phyloP scores from a whole-genome alignment of 257 asterid species.

The Ilex asprella region DNA sequence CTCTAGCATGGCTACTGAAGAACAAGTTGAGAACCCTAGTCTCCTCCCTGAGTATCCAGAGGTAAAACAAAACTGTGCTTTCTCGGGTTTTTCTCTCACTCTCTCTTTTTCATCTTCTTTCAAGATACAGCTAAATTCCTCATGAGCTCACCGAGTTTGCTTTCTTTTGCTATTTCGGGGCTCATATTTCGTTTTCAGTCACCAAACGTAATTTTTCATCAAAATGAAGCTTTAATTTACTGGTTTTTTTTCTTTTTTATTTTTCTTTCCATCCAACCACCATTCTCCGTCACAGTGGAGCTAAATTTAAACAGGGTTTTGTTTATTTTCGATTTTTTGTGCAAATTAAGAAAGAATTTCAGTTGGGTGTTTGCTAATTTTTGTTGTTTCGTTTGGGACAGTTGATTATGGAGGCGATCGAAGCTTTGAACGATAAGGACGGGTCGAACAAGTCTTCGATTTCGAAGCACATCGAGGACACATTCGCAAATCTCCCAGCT shows the following conservation, averaged over 20 bases:
- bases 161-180: background rate
- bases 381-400: slow-evolving; percentile 1
- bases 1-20: background rate
- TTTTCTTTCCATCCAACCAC: background rate
- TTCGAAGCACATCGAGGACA: slow-evolving; percentile 55
- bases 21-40: background rate
- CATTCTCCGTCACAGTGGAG: background rate
- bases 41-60: background rate
- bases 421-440: slow-evolving; percentile 39
- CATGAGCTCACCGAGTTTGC: background rate
- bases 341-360: background rate
- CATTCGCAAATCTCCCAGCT: slow-evolving; percentile 50
- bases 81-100: background rate
- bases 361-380: background rate
- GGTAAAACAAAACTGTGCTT: background rate
- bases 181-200: background rate
- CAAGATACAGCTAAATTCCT: no score
- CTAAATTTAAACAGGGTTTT: background rate
- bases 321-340: background rate
- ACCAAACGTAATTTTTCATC: background rate
- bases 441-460: slow-evolving; percentile 65
- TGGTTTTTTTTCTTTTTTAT: background rate
- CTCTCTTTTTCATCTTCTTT: no score
- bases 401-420: slow-evolving; percentile 69
- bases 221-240: background rate